Evolutionary conservation across 1,284 basidiomycete genomes (phyloP).

Genomic region (Boletus semigastroideus): DNA sequence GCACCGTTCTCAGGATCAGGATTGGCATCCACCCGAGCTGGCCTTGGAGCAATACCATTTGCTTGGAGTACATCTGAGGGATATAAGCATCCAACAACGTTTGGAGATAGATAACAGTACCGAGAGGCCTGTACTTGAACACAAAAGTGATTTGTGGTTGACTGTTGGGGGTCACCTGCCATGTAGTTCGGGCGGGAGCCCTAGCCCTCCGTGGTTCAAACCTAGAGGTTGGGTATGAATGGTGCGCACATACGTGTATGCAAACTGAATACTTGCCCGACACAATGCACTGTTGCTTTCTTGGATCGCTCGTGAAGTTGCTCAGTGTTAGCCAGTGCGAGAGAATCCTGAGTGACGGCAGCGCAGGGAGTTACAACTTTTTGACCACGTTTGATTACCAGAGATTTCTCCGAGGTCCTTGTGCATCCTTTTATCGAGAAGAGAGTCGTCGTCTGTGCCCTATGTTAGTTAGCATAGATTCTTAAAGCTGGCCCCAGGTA

Average conservation of each 20-base stretch:
- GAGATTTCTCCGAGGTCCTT: conserved; percentile 15
- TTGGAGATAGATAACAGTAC: conserved; percentile 3
- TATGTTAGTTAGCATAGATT: neutral
- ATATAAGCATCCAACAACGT: neutral
- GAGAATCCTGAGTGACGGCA: rapidly evolving
- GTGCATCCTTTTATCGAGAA: conserved; percentile 11
- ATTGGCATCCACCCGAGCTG: neutral
- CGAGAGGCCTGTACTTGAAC: conserved; percentile 20
- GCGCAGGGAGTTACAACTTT: rapidly evolving
- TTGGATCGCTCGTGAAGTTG: conserved; percentile 13
- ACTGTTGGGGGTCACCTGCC: neutral
- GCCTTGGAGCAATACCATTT: conserved; percentile 16
- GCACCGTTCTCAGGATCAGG: neutral
- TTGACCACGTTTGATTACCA: conserved; percentile 5
- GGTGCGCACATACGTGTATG: neutral
- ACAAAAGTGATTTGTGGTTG: conserved; percentile 10
- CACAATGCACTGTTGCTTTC: conserved; percentile 16
- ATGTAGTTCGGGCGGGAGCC: rapidly evolving
- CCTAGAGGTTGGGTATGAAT: neutral
- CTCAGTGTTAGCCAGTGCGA: neutral
- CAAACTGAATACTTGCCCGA: conserved; percentile 7
- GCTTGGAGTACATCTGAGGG: conserved; percentile 21
- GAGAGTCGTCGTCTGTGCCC: conserved; percentile 19
- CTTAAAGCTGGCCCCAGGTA: neutral
- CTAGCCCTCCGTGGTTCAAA: conserved; percentile 5